Conservation (phyloP, 768 basidiomycete species). For the Tulasnella calospora region DNA sequence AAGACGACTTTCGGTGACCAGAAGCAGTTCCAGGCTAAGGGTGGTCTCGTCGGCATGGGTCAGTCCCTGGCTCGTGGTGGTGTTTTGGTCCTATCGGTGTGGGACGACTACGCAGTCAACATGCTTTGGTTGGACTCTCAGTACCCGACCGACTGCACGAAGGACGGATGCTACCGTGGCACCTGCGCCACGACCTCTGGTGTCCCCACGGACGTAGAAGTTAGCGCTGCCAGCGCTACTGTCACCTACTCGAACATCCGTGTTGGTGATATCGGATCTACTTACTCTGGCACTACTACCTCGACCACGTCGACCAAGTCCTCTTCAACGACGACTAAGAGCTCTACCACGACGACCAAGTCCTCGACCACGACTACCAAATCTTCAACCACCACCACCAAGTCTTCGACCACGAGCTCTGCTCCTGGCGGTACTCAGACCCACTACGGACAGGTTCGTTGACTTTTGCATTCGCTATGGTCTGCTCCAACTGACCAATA, state of each 20-base stretch:
- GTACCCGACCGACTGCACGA: slow-evolving; percentile 19
- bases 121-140: slow-evolving; percentile 36
- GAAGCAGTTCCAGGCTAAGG: slow-evolving; percentile 42
- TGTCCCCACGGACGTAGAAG: slow-evolving; percentile 19
- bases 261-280: not conserved
- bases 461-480: not conserved
- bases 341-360: not conserved
- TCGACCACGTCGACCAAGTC: not conserved
- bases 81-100: slow-evolving; percentile 49
- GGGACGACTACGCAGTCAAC: slow-evolving; percentile 53
- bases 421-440: slow-evolving; percentile 5
- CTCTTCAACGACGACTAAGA: not conserved
- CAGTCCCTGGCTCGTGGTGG: slow-evolving; percentile 42
- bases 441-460: not conserved
- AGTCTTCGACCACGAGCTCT: not conserved
- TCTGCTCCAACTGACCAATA: not conserved
- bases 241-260: slow-evolving; percentile 6
- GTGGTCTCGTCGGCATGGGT: slow-evolving; percentile 41
- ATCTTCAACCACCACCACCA: not conserved
- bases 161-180: slow-evolving; percentile 25
- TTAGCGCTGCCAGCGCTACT: slow-evolving; percentile 9
- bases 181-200: slow-evolving; percentile 27
- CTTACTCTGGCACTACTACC: not conserved
- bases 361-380: not conserved
- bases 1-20: slow-evolving; percentile 43